These are phyloP conservation scores for Coniochaeta ligniaria DNA, from an alignment of 2,329 filamentous ascomycete genomes.

Conservation along the genomic window DNA sequence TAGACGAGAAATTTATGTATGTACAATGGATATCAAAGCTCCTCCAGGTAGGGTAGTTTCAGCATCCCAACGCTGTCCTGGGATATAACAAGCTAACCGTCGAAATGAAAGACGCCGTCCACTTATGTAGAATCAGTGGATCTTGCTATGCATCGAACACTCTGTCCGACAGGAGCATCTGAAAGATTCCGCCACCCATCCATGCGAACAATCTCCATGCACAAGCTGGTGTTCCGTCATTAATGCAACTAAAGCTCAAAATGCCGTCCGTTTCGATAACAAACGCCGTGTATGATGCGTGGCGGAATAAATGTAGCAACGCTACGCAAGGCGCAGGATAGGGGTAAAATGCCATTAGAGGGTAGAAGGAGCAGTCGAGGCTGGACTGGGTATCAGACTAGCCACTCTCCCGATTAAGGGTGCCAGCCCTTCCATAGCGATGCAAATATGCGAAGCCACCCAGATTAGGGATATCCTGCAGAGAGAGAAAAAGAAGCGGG, in stretches of 20 bases:
- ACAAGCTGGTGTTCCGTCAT: neutral
- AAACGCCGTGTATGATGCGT: neutral
- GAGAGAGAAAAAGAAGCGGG: neutral
- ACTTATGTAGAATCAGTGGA: neutral
- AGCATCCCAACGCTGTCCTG: neutral
- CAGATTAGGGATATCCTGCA: neutral
- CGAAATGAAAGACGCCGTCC: too few species aligned
- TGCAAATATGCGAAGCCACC: neutral
- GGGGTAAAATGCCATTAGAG: neutral
- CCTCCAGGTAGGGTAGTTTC: neutral
- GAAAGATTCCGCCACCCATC: neutral
- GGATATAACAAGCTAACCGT: neutral
- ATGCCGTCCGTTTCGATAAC: neutral
- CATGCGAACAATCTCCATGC: neutral
- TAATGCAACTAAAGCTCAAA: neutral
- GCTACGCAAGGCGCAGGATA: neutral
- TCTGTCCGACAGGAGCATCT: neutral
- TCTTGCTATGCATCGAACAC: neutral
- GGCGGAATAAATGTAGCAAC: neutral
- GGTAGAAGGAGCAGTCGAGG: neutral
- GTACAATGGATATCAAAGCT: neutral
- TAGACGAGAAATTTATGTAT: neutral
- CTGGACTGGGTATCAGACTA: too few species aligned
- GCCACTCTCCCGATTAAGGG: too few species aligned
- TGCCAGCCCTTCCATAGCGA: neutral